A percentile compares a stretch with the other conserved stretches of the same genome.
Conservation (phyloP, 371 early-diverging fungal genomes). For the Saksenaea oblongispora region DNA sequence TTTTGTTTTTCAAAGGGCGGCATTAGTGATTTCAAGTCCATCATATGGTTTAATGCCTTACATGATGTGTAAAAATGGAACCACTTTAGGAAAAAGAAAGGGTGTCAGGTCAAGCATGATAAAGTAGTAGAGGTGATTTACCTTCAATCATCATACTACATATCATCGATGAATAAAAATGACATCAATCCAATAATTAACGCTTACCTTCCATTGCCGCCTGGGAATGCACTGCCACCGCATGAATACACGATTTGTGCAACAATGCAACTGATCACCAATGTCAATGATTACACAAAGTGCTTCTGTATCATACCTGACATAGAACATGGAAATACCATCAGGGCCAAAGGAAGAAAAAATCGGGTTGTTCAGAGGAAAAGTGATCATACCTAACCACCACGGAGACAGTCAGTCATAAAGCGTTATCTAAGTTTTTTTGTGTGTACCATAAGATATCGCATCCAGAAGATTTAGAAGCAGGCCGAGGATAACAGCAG, state of each 20-base stretch:
- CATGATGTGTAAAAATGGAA: constrained; percentile 92
- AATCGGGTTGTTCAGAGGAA: constrained; percentile 78
- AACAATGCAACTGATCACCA: constrained; percentile 65
- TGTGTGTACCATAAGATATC: constrained; percentile 73
- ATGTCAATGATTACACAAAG: neutral
- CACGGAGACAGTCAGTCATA: neutral
- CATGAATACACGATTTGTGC: constrained; percentile 83
- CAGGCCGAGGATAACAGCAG: constrained; percentile 89
- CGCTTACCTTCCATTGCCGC: constrained; percentile 80
- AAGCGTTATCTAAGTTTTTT: neutral
- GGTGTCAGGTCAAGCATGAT: neutral
- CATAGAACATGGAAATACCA: constrained; percentile 93
- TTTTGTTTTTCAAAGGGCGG: constrained; percentile 14
- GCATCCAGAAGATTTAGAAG: constrained; percentile 92
- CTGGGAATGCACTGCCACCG: constrained; percentile 87
- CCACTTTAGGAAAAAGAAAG: constrained; percentile 37
- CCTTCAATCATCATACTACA: constrained; percentile 93
- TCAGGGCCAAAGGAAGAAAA: constrained; percentile 83
- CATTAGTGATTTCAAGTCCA: neutral
- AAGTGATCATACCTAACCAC: constrained; percentile 89
- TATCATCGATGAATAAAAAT: constrained; percentile 5
- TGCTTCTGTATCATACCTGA: constrained; percentile 56
- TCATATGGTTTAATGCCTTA: constrained; percentile 42
- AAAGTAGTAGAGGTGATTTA: constrained; percentile 16
- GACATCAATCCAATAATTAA: neutral